Evolutionary conservation across 2,329 filamentous ascomycete genomes (phyloP).

Genomic region (Podosphaera aphanis): DNA sequence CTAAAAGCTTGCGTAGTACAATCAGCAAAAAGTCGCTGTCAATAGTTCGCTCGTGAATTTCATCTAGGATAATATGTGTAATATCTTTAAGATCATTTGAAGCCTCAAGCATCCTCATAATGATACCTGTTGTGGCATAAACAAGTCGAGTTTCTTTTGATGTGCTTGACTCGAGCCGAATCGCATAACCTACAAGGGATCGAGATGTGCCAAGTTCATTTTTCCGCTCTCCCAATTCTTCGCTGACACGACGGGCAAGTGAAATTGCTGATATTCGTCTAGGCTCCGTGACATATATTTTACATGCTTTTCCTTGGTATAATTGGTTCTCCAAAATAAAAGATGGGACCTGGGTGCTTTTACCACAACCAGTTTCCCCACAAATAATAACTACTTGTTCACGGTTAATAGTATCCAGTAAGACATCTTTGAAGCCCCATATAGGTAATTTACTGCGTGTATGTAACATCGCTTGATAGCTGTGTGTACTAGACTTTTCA

Average conservation of each 20-base stretch:
- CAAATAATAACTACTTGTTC: slow-evolving; percentile 83
- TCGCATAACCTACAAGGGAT: slow-evolving; percentile 84
- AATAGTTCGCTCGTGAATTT: slow-evolving; percentile 89
- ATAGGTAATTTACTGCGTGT: slow-evolving; percentile 68
- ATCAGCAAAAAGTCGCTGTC: slow-evolving; percentile 93
- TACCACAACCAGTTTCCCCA: slow-evolving; percentile 89
- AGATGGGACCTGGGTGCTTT: slow-evolving; percentile 90
- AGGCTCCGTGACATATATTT: slow-evolving; percentile 88
- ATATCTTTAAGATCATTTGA: slow-evolving; percentile 70
- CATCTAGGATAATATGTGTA: slow-evolving; percentile 86
- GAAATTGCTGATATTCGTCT: slow-evolving; percentile 91
- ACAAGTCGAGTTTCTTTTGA: slow-evolving; percentile 62
- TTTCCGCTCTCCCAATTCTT: slow-evolving; percentile 72
- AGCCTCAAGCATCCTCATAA: slow-evolving; percentile 92
- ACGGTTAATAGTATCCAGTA: slow-evolving; percentile 51
- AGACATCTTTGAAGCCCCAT: slow-evolving; percentile 59
- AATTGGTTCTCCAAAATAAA: slow-evolving; percentile 83
- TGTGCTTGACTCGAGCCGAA: slow-evolving; percentile 73
- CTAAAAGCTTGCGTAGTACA: slow-evolving; percentile 62
- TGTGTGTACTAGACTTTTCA: slow-evolving; percentile 29
- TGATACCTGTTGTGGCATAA: slow-evolving; percentile 76
- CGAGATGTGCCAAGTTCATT: slow-evolving; percentile 59
- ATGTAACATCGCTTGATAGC: slow-evolving; percentile 59
- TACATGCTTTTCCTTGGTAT: slow-evolving; percentile 55
- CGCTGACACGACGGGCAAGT: slow-evolving; percentile 73